Evolutionary conservation across 2,329 filamentous ascomycete genomes (phyloP).

Genomic region (Claviceps humidiphila): DNA sequence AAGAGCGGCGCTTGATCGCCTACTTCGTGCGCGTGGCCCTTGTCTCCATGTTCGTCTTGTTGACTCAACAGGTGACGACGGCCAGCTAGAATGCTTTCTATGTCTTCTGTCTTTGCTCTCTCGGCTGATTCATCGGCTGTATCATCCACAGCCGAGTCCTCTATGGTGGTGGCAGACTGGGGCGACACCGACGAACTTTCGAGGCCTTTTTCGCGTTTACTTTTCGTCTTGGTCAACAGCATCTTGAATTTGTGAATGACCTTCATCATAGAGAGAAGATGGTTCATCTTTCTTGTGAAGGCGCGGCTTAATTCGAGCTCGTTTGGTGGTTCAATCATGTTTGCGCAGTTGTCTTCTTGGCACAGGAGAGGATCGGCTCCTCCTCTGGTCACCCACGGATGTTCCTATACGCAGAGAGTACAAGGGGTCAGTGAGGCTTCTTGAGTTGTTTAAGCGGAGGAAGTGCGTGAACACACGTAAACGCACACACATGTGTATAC

Average conservation of each 20-base stretch:
- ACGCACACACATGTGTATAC: no score
- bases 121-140: conserved; percentile 19
- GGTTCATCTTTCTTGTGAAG: conserved; percentile 79
- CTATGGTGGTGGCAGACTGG: background rate
- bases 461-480: no score
- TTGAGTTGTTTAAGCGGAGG: background rate
- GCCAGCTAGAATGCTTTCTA: conserved; percentile 34
- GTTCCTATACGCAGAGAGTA: conserved; percentile 41
- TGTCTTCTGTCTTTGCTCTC: conserved; percentile 31
- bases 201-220: conserved; percentile 9
- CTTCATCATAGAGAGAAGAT: conserved; percentile 80
- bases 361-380: conserved; percentile 68
- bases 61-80: conserved; percentile 27
- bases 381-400: conserved; percentile 81
- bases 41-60: conserved; percentile 26
- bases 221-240: conserved; percentile 35
- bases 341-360: conserved; percentile 72
- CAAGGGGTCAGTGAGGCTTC: background rate
- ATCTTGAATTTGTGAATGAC: conserved; percentile 81
- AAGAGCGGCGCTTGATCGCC: conserved; percentile 50
- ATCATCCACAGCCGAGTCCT: conserved; percentile 6
- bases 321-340: conserved; percentile 70
- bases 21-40: conserved; percentile 41
- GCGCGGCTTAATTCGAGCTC: conserved; percentile 82
- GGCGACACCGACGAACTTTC: background rate